A percentile compares a stretch with the other conserved stretches of the same genome.
Conservation (phyloP, 768 basidiomycete genomes). For the Leccinum arenicola region DNA sequence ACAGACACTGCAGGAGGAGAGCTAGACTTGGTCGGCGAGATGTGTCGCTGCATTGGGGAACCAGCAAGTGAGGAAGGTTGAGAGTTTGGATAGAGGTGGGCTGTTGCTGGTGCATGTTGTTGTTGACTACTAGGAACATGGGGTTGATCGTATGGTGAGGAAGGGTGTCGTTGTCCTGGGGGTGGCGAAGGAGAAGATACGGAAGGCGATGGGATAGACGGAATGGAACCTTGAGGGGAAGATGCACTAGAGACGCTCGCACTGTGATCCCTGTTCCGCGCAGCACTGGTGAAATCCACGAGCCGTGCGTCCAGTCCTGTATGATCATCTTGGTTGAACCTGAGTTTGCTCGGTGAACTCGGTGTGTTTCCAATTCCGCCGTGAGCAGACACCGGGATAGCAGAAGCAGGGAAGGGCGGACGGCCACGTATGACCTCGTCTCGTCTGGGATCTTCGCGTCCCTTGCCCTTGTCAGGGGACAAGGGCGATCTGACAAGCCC, state of each 20-base stretch:
- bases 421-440: conserved; percentile 45
- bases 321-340: conserved; percentile 13
- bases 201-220: conserved; percentile 75
- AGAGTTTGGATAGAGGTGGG: conserved; percentile 13
- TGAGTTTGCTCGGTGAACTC: conserved; percentile 31
- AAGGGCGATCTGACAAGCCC: conserved; percentile 54
- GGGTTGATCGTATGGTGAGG: conserved; percentile 24
- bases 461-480: conserved; percentile 38
- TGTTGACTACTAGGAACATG: conserved; percentile 2
- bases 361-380: conserved; percentile 10
- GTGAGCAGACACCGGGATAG: conserved; percentile 1
- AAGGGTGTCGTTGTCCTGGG: conserved; percentile 25
- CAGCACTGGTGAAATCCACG: conserved; percentile 28
- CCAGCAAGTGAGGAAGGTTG: conserved; percentile 16
- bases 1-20: conserved; percentile 61
- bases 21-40: conserved; percentile 54
- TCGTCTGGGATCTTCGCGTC: conserved; percentile 15
- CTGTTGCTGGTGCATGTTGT: conserved; percentile 2
- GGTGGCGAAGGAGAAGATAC: conserved; percentile 46
- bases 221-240: conserved; percentile 77
- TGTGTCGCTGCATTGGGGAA: conserved; percentile 46
- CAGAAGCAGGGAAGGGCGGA: conserved; percentile 20
- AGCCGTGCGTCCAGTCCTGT: conserved; percentile 33
- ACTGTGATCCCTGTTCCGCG: conserved; percentile 53
- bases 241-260: conserved; percentile 73